Base-by-base conservation (phyloP, 192 early-diverging fungal species). In the Podila epigama region DNA sequence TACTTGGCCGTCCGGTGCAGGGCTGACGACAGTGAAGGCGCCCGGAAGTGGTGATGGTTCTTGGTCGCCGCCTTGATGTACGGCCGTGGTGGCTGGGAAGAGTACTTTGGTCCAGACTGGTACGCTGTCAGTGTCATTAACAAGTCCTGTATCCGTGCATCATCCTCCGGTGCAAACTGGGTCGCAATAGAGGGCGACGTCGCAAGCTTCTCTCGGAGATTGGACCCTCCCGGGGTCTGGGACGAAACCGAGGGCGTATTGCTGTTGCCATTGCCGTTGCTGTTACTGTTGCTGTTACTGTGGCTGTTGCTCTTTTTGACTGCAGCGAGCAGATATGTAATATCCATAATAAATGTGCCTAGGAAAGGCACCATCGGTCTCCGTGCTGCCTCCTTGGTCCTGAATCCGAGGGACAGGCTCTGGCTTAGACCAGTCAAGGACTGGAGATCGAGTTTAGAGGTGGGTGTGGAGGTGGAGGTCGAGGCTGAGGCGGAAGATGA, bases 291-390 rank as follows among this genome's bases (percentile, higher is more conserved):
- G n/a, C n/a, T n/a, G n/a, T n/a, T n/a, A n/a, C n/a, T n/a, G n/a
- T n/a, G n/a, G n/a, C n/a, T n/a, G n/a, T 41, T 63, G 58, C 66
- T 67, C 68, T 84, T 86, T 58, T 91, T 92, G 40, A 84, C 81
- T 6, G 88, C 83, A 1, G 89, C 89, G 27, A 88, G 58, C 32
- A 92, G 69, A 75, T 93, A 94, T 1, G 91, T 92, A n/a, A 88
- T 83, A 56, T 94, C 92, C 75, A 92, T 90, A 11, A 93, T 87
- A 70, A 91, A 87, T 2, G 91, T 82, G 16, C 92, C 92, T 28
- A 94, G 59, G 78, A 90, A 94, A 3, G 92, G 92, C 8, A 93
- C 86, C 27, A 84, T 83, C 0, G 92, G 90, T 48, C 87, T 70
- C 18, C 81, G 60, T 16, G 73, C 73, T 11, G 66, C 66, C n/a